Percentiles rank a stretch among this genome's conserved stretches.
These are phyloP conservation scores for Trichoderma afroharzianum DNA, from an alignment of 2,329 filamentous ascomycete genomes.

Conservation along the genomic window DNA sequence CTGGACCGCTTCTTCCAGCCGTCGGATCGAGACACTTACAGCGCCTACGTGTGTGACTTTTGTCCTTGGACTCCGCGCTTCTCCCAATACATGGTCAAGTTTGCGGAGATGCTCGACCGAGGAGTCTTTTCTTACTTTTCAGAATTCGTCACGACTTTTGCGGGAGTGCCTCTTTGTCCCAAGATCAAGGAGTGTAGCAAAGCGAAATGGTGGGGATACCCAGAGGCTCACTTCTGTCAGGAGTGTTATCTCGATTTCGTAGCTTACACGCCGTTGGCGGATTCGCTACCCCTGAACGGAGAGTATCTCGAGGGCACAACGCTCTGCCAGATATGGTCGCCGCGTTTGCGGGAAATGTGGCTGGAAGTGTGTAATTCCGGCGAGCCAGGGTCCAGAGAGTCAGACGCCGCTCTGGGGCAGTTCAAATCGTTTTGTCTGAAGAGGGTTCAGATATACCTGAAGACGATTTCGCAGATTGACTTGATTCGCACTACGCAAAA, in stretches of 20 bases:
- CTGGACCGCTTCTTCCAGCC: constrained; percentile 29
- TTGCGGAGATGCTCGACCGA: constrained; percentile 30
- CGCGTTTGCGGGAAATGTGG: constrained; percentile 36
- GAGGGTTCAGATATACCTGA: not conserved
- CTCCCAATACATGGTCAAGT: constrained; percentile 23
- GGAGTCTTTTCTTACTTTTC: constrained; percentile 30
- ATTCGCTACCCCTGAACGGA: constrained; percentile 26
- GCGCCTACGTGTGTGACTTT: constrained; percentile 30
- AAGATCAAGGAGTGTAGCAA: constrained; percentile 24
- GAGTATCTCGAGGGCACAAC: constrained; percentile 23
- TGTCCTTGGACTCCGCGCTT: constrained; percentile 26
- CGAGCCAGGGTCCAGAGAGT: constrained; percentile 23
- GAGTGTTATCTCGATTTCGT: constrained; percentile 34
- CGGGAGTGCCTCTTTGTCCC: constrained; percentile 27
- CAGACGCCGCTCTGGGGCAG: constrained; percentile 23
- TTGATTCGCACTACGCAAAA: not conserved
- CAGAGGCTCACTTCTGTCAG: constrained; percentile 31
- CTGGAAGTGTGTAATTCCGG: constrained; percentile 28
- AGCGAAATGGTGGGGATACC: constrained; percentile 34
- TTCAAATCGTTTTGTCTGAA: constrained; percentile 20
- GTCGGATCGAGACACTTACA: constrained; percentile 18
- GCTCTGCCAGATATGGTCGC: constrained; percentile 37
- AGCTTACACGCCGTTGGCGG: constrained; percentile 26
- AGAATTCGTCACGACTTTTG: constrained; percentile 29
- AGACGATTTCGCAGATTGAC: constrained; percentile 2